These are phyloP conservation scores for Paecilomyces variotii DNA, from an alignment of 2,329 filamentous ascomycete genomes.

Conservation along the genomic window DNA sequence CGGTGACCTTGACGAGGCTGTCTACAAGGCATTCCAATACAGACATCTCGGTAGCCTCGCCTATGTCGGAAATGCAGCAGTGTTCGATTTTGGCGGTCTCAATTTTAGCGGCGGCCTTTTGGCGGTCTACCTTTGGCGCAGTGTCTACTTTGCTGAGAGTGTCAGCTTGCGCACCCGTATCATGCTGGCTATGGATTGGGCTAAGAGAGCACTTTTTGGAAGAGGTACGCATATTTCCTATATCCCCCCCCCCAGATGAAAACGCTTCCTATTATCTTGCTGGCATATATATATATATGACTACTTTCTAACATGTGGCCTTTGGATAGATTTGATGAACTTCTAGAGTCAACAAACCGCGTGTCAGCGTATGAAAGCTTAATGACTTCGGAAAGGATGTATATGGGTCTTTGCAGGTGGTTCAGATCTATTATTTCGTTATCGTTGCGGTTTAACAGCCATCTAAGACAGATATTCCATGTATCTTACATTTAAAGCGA, in stretches of 20 bases:
- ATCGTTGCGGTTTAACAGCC: not conserved
- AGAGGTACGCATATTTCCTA: conserved; percentile 58
- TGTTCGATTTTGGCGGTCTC: conserved; percentile 82
- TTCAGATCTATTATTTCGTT: not conserved
- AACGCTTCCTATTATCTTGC: not conserved
- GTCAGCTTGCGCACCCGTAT: conserved; percentile 85
- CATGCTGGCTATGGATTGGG: conserved; percentile 95
- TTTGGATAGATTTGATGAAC: conserved; percentile 44
- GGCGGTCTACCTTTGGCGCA: conserved; percentile 93
- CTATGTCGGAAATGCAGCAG: conserved; percentile 91
- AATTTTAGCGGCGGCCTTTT: conserved; percentile 74
- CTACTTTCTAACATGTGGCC: conserved; percentile 1
- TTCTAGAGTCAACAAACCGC: conserved; percentile 27
- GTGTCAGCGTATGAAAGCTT: not conserved
- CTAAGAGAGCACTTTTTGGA: conserved; percentile 91
- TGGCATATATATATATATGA: not conserved
- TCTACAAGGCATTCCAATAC: conserved; percentile 94
- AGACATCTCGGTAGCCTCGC: conserved; percentile 83
- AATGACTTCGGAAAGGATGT: not conserved
- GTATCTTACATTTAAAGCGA: not conserved
- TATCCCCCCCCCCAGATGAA: not conserved
- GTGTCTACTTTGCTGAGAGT: conserved; percentile 94
- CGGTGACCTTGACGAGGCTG: conserved; percentile 82
- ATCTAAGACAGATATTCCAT: not conserved
- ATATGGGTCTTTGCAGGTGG: not conserved